Evolutionary conservation across 345 rosid species (phyloP).

Genomic region (Mercurialis annua): DNA sequence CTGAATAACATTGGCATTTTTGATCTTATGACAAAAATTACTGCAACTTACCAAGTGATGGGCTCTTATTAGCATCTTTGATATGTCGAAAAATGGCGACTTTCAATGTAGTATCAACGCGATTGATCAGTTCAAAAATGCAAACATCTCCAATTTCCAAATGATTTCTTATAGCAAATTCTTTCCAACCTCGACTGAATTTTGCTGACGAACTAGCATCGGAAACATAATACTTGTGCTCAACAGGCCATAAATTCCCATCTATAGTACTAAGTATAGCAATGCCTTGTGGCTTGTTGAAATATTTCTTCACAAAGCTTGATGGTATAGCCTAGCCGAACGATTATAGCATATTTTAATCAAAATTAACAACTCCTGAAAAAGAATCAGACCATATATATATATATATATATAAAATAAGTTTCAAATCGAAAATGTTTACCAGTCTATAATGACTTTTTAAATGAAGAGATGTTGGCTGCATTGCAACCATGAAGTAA

Average conservation of each 20-base stretch:
- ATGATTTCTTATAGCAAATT: background rate
- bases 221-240: background rate
- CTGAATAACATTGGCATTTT: no score
- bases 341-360: background rate
- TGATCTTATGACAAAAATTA: no score
- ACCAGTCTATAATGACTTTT: background rate
- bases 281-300: background rate
- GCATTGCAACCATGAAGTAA: slow-evolving; percentile 22
- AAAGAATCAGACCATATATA: no score
- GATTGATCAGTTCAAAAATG: slow-evolving; percentile 6
- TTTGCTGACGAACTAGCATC: no score
- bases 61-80: background rate
- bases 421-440: background rate
- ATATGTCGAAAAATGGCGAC: background rate
- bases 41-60: background rate
- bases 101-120: background rate
- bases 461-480: slow-evolving; percentile 17
- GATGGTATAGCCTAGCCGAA: slow-evolving; percentile 12
- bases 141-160: slow-evolving; percentile 20
- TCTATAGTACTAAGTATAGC: background rate
- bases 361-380: background rate
- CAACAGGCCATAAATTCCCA: slow-evolving; percentile 17
- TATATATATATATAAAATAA: no score
- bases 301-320: slow-evolving; percentile 14
- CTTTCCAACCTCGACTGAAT: background rate